These are phyloP conservation scores for Blastobotrys proliferans DNA, from an alignment of 1,139 yeast species.

Conservation along the genomic window DNA sequence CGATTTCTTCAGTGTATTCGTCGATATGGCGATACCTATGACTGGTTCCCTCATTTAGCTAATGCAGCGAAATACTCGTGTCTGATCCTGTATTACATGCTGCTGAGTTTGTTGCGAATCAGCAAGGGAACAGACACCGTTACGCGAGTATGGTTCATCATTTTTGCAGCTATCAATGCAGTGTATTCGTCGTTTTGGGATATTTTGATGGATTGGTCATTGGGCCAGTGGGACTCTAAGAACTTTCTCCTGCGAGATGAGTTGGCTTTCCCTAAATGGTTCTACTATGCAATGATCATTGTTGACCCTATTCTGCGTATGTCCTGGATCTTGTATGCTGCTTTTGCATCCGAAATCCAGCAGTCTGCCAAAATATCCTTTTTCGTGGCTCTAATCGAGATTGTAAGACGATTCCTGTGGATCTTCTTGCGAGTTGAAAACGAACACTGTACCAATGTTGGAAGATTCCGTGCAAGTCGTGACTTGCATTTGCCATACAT, in stretches of 20 bases:
- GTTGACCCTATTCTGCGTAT: constrained; percentile 71
- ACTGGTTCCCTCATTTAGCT: constrained; percentile 96
- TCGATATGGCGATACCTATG: constrained; percentile 90
- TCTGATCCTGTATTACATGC: constrained; percentile 63
- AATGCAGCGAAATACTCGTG: constrained; percentile 74
- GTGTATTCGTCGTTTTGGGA: constrained; percentile 78
- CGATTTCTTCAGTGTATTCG: constrained; percentile 86
- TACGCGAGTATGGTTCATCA: constrained; percentile 58
- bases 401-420: constrained; percentile 83
- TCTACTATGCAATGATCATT: constrained; percentile 72
- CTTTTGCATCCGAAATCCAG: constrained; percentile 68
- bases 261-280: constrained; percentile 57
- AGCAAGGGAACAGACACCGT: constrained; percentile 37
- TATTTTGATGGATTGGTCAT: constrained; percentile 91
- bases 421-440: constrained; percentile 88
- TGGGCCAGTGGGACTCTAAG: constrained; percentile 70
- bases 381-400: constrained; percentile 74
- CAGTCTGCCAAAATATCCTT: constrained; percentile 92
- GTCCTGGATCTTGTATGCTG: constrained; percentile 82
- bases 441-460: constrained; percentile 89
- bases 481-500: constrained; percentile 81
- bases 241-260: constrained; percentile 65
- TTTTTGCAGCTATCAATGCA: constrained; percentile 73
- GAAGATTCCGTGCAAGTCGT: constrained; percentile 76
- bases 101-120: constrained; percentile 79